Evolutionary conservation across 306 rosid species (phyloP).

Genomic region (Hippophae gyantsensis): DNA sequence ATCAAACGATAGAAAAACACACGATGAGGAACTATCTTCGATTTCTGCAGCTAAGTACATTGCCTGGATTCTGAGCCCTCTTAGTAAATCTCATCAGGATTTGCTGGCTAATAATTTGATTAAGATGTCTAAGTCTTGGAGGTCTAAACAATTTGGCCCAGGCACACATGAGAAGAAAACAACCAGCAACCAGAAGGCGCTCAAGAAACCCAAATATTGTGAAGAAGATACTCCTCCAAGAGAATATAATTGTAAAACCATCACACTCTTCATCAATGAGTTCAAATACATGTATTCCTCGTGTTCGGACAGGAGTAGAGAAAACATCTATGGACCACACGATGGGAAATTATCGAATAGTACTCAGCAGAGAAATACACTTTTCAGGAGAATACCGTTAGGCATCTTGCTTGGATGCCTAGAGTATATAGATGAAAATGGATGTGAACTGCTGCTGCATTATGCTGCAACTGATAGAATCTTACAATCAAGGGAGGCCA

Average conservation of each 20-base stretch:
- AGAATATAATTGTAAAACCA: slow-evolving; percentile 3
- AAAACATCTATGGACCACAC: background rate
- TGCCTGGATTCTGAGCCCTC: slow-evolving; percentile 31
- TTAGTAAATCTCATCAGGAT: slow-evolving; percentile 17
- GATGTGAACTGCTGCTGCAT: slow-evolving; percentile 30
- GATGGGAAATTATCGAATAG: slow-evolving; percentile 6
- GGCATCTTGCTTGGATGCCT: slow-evolving; percentile 28
- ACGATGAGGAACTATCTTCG: slow-evolving; percentile 9
- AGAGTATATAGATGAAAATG: slow-evolving; percentile 10
- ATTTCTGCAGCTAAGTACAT: slow-evolving; percentile 28
- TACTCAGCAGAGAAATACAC: slow-evolving; percentile 13
- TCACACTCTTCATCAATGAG: slow-evolving; percentile 22
- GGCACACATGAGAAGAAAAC: slow-evolving; percentile 16
- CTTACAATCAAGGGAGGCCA: slow-evolving; percentile 7
- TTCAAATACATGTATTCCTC: slow-evolving; percentile 6
- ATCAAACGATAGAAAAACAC: slow-evolving; percentile 6
- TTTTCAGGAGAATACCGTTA: slow-evolving; percentile 27
- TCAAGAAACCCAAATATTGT: slow-evolving; percentile 20
- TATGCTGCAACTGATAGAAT: slow-evolving; percentile 29
- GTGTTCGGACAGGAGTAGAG: slow-evolving; percentile 6
- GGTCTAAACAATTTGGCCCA: slow-evolving; percentile 7
- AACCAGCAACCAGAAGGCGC: slow-evolving; percentile 18
- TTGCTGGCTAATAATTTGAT: slow-evolving; percentile 20
- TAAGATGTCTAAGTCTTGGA: slow-evolving; percentile 19
- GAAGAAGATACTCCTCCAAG: slow-evolving; percentile 10